Base-by-base conservation (phyloP, 2,329 filamentous ascomycete genomes). In the Fusarium luffae region DNA sequence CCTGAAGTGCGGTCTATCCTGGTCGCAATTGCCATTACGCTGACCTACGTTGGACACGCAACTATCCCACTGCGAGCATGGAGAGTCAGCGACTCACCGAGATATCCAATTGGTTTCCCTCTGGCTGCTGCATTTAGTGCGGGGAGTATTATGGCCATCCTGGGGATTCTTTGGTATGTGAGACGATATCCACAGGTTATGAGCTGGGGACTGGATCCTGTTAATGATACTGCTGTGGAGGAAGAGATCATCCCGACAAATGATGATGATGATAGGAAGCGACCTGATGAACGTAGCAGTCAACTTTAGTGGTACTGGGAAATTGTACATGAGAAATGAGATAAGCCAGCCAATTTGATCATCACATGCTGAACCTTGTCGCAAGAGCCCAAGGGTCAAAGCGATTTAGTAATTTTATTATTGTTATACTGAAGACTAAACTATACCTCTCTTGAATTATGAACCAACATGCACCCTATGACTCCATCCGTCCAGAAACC, bases 1-100 rank as follows among this genome's bases (percentile, higher is more conserved):
- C 77, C 77, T 0, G 77, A 79, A 32, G 74, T 77, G 0, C 56
- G 72, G 0, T 73, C 72, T 0, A 71, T 74, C 2, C 3, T 75
- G 0, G 72, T 74, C 1, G 72, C 68, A 4, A 46, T 70, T 0
- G 70, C 72, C 1, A 56, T 74, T 1, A 74, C 72, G 0, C 50
- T 74, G 9, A 69, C 72, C 1, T 74, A 74, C 13, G 72, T 58
- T 0, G 72, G 72, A 0, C 72, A 74, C 25, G 72, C 72, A 0
- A 63, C 72, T 0, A 74, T 74, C 1, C 72, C 72, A 3, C 62
- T 74, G 0, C 66, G 72, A 0, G 72, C 69, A 2, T 74, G 72
- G 72, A 60, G 72, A 1, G 72, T 74, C 0, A 69, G 66, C 13
- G 72, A 74, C 6, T 60, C 70, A 0, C 72, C 72, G 0, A 57